phyloP scores from a whole-genome alignment of 371 early-diverging fungal species.

The Smittium culicis region DNA sequence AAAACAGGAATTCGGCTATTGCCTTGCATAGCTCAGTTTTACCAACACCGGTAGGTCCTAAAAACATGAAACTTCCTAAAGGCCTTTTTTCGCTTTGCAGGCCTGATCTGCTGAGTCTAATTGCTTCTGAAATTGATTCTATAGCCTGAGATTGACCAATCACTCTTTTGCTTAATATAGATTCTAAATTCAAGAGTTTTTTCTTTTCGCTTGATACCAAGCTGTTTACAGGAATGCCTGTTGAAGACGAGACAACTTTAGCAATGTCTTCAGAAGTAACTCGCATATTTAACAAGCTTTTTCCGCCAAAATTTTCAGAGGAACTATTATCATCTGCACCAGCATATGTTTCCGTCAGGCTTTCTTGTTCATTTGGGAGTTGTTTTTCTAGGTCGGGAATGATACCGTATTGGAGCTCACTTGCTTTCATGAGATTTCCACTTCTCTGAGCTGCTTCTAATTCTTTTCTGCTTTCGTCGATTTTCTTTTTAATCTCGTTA shows the following conservation, averaged over 20 bases:
- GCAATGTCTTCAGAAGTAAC: constrained; percentile 50
- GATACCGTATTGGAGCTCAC: constrained; percentile 50
- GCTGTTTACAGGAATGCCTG: constrained; percentile 62
- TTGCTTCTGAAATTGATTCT: constrained; percentile 51
- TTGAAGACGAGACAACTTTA: constrained; percentile 59
- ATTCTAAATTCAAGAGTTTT: constrained; percentile 43
- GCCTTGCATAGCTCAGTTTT: constrained; percentile 77
- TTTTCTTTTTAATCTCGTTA: constrained; percentile 65
- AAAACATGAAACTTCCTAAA: constrained; percentile 58
- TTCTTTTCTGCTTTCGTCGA: constrained; percentile 72
- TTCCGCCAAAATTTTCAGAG: constrained; percentile 37
- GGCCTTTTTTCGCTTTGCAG: constrained; percentile 46
- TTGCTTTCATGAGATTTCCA: constrained; percentile 47
- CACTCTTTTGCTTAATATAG: constrained; percentile 43
- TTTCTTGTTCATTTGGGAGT: constrained; percentile 36
- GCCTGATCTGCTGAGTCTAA: constrained; percentile 56
- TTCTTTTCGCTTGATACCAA: constrained; percentile 54
- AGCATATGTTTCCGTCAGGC: constrained; percentile 25
- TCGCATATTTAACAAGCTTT: too few species aligned
- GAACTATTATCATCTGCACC: constrained; percentile 16
- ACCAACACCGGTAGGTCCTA: constrained; percentile 76
- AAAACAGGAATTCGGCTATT: constrained; percentile 54
- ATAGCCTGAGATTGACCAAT: constrained; percentile 69
- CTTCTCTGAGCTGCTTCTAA: constrained; percentile 65
- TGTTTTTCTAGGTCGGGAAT: constrained; percentile 48